Conservation (phyloP, 345 rosid genomes). For the Murraya koenigii region DNA sequence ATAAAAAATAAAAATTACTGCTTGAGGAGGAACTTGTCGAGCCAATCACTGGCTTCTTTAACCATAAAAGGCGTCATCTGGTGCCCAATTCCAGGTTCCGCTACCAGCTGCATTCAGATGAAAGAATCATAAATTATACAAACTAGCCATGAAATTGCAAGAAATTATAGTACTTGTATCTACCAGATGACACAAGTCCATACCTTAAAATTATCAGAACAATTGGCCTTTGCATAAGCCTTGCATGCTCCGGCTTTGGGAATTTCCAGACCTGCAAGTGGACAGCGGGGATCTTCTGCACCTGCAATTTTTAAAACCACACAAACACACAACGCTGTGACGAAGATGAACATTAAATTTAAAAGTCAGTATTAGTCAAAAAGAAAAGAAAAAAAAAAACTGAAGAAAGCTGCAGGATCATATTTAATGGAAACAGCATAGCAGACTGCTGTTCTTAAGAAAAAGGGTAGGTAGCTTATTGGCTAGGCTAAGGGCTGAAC, state of each 20-base stretch:
- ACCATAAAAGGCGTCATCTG: conserved; percentile 68
- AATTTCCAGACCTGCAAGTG: conserved; percentile 56
- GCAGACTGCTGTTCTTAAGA: background rate
- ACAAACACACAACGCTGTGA: background rate
- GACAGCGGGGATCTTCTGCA: conserved; percentile 79
- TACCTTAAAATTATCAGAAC: conserved; percentile 55
- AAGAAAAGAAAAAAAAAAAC: background rate
- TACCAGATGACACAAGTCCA: background rate
- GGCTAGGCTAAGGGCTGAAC: background rate
- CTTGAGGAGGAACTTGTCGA: conserved; percentile 60
- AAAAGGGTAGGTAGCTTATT: background rate
- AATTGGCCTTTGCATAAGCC: conserved; percentile 43
- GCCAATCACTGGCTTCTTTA: conserved; percentile 73
- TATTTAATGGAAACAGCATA: background rate
- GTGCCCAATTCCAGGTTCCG: conserved; percentile 71
- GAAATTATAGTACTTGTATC: background rate
- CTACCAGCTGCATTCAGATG: conserved; percentile 43
- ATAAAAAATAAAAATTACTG: conserved; percentile 5
- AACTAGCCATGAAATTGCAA: background rate
- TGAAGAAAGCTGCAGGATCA: background rate
- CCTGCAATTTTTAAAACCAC: conserved; percentile 40
- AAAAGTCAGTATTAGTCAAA: background rate
- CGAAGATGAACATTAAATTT: background rate
- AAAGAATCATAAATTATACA: background rate
- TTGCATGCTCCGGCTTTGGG: conserved; percentile 40